Percentiles rank a stretch among this genome's conserved stretches.
Evolutionary conservation across 768 basidiomycete species (phyloP).

Genomic region (Tulasnella sp.): DNA sequence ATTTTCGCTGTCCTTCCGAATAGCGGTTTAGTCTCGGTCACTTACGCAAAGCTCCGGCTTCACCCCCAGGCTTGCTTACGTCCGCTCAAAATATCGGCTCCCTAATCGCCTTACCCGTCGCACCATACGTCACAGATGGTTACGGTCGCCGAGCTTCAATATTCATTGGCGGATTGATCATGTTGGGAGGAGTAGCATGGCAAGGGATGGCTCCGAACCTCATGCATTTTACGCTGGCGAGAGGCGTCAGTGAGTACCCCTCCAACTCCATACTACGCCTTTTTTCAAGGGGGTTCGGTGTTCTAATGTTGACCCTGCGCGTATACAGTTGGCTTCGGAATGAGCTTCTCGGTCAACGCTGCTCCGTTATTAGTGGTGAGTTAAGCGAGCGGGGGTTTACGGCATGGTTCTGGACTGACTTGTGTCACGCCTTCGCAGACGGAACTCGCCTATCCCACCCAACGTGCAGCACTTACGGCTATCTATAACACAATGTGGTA

Average conservation of each 20-base stretch:
- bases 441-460: slow-evolving; percentile 60
- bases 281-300: neutral
- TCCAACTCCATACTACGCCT: neutral
- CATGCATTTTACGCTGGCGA: slow-evolving; percentile 54
- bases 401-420: neutral
- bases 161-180: slow-evolving; percentile 58
- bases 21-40: neutral
- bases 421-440: neutral
- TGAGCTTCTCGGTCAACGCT: slow-evolving; percentile 58
- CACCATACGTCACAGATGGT: slow-evolving; percentile 56
- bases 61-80: slow-evolving; percentile 14
- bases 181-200: slow-evolving; percentile 58
- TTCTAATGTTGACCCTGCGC: neutral
- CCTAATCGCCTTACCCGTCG: slow-evolving; percentile 54
- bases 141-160: slow-evolving; percentile 58
- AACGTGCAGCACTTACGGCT: slow-evolving; percentile 34
- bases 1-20: neutral
- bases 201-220: slow-evolving; percentile 50
- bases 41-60: neutral
- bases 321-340: slow-evolving; percentile 55
- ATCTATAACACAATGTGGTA: slow-evolving; percentile 33
- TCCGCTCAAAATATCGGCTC: slow-evolving; percentile 22
- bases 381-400: neutral
- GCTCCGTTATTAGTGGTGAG: slow-evolving; percentile 19
- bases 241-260: slow-evolving; percentile 42